Evolutionary conservation across 495 filamentous ascomycete species (phyloP).

Genomic region (Symbiotaphrina buchneri): DNA sequence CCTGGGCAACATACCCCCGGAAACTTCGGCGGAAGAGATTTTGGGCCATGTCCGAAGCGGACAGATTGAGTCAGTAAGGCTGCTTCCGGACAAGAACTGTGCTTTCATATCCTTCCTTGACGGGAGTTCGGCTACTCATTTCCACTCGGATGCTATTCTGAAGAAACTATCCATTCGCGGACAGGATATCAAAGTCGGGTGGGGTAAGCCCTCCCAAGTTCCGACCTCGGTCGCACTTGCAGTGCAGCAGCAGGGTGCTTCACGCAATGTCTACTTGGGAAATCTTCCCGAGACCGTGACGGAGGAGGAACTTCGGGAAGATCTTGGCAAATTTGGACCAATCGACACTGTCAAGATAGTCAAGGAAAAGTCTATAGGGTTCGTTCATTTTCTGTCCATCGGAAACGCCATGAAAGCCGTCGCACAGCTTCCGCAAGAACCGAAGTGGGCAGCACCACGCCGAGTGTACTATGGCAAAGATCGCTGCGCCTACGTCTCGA

Average conservation of each 20-base stretch:
- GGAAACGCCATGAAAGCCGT: slow-evolving; percentile 99
- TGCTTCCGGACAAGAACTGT: slow-evolving; percentile 97
- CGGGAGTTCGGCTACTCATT: slow-evolving; percentile 89
- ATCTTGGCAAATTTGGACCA: slow-evolving; percentile 86
- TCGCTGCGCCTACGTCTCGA: slow-evolving; percentile 93
- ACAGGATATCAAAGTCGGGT: slow-evolving; percentile 98
- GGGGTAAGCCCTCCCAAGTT: slow-evolving; percentile 96
- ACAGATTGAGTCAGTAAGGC: slow-evolving; percentile 91
- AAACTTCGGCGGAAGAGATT: slow-evolving; percentile 97
- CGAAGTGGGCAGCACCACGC: slow-evolving; percentile 86
- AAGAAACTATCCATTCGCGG: slow-evolving; percentile 97
- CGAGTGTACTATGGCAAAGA: slow-evolving; percentile 98
- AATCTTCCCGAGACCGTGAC: slow-evolving; percentile 76
- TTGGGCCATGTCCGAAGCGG: slow-evolving; percentile 91
- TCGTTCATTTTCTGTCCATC: slow-evolving; percentile 94
- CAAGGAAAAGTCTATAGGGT: slow-evolving; percentile 93
- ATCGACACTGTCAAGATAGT: slow-evolving; percentile 98
- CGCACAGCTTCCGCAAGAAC: slow-evolving; percentile 81
- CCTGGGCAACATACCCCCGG: slow-evolving; percentile 89
- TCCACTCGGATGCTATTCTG: slow-evolving; percentile 97
- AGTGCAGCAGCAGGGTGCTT: slow-evolving; percentile 92
- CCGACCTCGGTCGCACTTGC: slow-evolving; percentile 90
- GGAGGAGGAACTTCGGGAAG: slow-evolving; percentile 85
- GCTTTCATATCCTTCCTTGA: slow-evolving; percentile 98
- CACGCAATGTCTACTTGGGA: slow-evolving; percentile 93